Percentiles rank a stretch among this genome's conserved stretches.
phyloP scores from a whole-genome alignment of 1,139 yeast genomes.

The Starmera stellimalicola region DNA sequence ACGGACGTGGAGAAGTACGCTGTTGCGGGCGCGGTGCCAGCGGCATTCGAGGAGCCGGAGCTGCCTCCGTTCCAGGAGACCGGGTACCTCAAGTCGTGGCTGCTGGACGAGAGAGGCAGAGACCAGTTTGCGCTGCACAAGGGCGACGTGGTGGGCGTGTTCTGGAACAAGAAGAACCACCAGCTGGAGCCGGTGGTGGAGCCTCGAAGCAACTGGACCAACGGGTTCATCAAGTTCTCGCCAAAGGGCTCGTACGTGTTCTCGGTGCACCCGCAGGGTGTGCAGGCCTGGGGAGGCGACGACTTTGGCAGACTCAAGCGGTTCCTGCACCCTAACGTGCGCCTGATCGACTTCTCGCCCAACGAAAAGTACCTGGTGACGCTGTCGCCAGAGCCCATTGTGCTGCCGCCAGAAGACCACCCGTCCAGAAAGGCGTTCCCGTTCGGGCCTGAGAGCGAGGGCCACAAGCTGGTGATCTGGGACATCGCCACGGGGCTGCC shows the following conservation, averaged over 20 bases:
- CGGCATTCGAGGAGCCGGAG: conserved; percentile 61
- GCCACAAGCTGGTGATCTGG: conserved; percentile 94
- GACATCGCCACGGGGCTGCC: conserved; percentile 78
- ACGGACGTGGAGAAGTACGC: conserved; percentile 81
- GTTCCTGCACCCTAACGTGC: conserved; percentile 83
- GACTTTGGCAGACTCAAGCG: conserved; percentile 66
- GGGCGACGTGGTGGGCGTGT: conserved; percentile 74
- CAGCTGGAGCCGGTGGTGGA: conserved; percentile 73
- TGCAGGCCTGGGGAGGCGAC: conserved; percentile 93
- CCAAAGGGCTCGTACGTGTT: conserved; percentile 88
- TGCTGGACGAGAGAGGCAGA: conserved; percentile 80
- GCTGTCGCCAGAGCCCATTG: conserved; percentile 78
- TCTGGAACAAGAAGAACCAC: conserved; percentile 75
- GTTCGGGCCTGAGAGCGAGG: conserved; percentile 80
- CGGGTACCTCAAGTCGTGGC: conserved; percentile 85
- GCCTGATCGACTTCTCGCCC: conserved; percentile 88
- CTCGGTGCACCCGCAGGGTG: conserved; percentile 90
- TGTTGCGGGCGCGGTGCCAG: conserved; percentile 52
- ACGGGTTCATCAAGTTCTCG: conserved; percentile 81
- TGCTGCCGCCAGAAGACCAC: conserved; percentile 55
- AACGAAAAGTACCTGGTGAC: conserved; percentile 86
- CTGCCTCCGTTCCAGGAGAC: conserved; percentile 62
- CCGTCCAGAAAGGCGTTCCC: conserved; percentile 64
- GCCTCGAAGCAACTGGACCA: conserved; percentile 78
- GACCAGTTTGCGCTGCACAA: conserved; percentile 83